Evolutionary conservation across 2,329 filamentous ascomycete genomes (phyloP).

Genomic region (Pochonia chlamydosporia): DNA sequence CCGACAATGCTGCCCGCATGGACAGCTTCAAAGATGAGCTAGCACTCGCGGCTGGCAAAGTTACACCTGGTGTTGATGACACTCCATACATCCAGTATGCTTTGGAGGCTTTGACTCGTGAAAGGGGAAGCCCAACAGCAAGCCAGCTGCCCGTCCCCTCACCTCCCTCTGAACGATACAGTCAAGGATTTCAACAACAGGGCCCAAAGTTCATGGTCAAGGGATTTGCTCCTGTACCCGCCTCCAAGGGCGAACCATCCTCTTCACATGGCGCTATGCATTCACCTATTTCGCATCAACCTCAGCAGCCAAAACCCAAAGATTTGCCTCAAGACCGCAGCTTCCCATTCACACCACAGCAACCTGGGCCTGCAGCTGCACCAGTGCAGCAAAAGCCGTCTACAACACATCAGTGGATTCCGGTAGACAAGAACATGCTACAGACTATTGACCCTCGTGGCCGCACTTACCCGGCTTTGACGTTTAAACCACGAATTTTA

Average conservation of each 20-base stretch:
- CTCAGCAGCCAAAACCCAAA: not conserved
- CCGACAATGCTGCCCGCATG: conserved; percentile 26
- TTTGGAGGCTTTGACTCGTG: conserved; percentile 76
- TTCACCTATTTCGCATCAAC: not conserved
- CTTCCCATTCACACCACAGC: not conserved
- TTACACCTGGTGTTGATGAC: conserved; percentile 77
- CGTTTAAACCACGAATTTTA: conserved; percentile 67
- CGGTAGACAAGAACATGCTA: conserved; percentile 27
- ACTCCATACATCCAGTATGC: conserved; percentile 86
- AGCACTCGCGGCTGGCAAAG: conserved; percentile 41
- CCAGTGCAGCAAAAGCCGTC: conserved; percentile 1
- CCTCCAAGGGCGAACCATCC: not conserved
- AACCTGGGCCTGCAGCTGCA: conserved; percentile 5
- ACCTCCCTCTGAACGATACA: conserved; percentile 25
- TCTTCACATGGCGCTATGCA: not conserved
- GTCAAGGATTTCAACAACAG: conserved; percentile 21
- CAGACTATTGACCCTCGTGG: conserved; percentile 32
- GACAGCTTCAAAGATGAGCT: conserved; percentile 46
- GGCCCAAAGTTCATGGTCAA: conserved; percentile 1
- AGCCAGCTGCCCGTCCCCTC: conserved; percentile 40
- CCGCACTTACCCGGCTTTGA: conserved; percentile 45
- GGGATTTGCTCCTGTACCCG: not conserved
- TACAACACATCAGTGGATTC: conserved; percentile 20
- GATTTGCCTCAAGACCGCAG: not conserved
- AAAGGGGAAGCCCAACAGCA: conserved; percentile 56